phyloP scores from a whole-genome alignment of 2,329 filamentous ascomycete species.

The Aspergillus floridensis region DNA sequence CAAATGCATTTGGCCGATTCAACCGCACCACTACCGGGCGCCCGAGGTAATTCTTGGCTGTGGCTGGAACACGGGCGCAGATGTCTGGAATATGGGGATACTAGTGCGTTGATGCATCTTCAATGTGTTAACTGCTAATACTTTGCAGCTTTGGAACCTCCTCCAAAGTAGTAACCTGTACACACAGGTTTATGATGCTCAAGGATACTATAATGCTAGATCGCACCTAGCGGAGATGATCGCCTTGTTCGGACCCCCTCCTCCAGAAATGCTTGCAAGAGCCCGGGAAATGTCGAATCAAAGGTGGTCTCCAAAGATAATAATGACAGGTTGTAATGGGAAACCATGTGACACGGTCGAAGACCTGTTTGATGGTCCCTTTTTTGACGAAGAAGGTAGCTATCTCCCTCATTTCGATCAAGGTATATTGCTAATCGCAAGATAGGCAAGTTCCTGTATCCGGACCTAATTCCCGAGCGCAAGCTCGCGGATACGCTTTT shows the following conservation, averaged over 20 bases:
- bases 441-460: slow-evolving; percentile 16
- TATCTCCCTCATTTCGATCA: not conserved
- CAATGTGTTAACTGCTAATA: not conserved
- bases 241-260: slow-evolving; percentile 4
- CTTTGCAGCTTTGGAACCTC: slow-evolving; percentile 7
- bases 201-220: not conserved
- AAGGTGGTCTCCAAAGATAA: not conserved
- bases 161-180: slow-evolving; percentile 7
- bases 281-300: not conserved
- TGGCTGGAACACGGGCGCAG: slow-evolving; percentile 34
- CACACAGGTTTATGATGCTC: not conserved
- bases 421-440: not conserved
- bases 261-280: not conserved
- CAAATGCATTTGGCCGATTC: slow-evolving; percentile 40
- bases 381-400: slow-evolving; percentile 7
- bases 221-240: slow-evolving; percentile 12
- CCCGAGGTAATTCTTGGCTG: slow-evolving; percentile 36
- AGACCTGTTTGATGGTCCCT: slow-evolving; percentile 3
- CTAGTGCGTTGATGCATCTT: slow-evolving; percentile 20
- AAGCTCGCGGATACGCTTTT: slow-evolving; percentile 18
- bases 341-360: not conserved
- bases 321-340: not conserved
- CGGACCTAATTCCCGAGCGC: slow-evolving; percentile 17
- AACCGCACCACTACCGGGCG: slow-evolving; percentile 39
- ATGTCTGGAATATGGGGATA: slow-evolving; percentile 40